Conservation (phyloP, 2,329 filamentous ascomycete species). For the Diaporthe helianthi region DNA sequence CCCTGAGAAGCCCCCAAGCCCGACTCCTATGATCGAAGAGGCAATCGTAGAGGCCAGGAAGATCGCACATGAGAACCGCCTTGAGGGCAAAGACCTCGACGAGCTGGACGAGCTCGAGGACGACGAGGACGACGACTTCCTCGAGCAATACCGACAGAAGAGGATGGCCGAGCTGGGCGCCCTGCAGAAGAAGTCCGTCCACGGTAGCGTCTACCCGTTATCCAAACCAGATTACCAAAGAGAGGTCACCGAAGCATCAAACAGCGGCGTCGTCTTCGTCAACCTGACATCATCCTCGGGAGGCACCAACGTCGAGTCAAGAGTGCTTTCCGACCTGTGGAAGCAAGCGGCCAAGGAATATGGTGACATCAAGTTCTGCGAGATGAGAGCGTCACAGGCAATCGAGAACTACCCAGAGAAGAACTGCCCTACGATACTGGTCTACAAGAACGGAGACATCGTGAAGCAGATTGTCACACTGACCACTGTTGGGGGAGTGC, state of each 20-base stretch:
- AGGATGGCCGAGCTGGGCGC: slow-evolving; percentile 82
- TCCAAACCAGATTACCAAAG: slow-evolving; percentile 92
- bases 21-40: slow-evolving; percentile 95
- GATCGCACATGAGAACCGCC: slow-evolving; percentile 87
- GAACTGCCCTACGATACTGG: slow-evolving; percentile 92
- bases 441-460: slow-evolving; percentile 94
- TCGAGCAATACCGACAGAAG: slow-evolving; percentile 87
- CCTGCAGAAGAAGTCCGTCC: slow-evolving; percentile 77
- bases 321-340: slow-evolving; percentile 86
- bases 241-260: slow-evolving; percentile 90
- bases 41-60: slow-evolving; percentile 83
- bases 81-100: slow-evolving; percentile 94
- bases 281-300: slow-evolving; percentile 76
- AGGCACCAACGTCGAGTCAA: slow-evolving; percentile 84
- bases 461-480: slow-evolving; percentile 91
- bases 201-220: slow-evolving; percentile 90
- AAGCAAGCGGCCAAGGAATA: slow-evolving; percentile 82
- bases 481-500: slow-evolving; percentile 75
- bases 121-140: slow-evolving; percentile 90
- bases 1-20: slow-evolving; percentile 95
- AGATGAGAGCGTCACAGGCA: slow-evolving; percentile 89
- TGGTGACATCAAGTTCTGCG: slow-evolving; percentile 96
- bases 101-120: slow-evolving; percentile 95
- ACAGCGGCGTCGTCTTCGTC: slow-evolving; percentile 73
- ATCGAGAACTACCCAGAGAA: slow-evolving; percentile 96